A percentile compares a stretch with the other conserved stretches of the same genome.
Conservation (phyloP, 306 rosid genomes). For the Dalbergia cultrata region DNA sequence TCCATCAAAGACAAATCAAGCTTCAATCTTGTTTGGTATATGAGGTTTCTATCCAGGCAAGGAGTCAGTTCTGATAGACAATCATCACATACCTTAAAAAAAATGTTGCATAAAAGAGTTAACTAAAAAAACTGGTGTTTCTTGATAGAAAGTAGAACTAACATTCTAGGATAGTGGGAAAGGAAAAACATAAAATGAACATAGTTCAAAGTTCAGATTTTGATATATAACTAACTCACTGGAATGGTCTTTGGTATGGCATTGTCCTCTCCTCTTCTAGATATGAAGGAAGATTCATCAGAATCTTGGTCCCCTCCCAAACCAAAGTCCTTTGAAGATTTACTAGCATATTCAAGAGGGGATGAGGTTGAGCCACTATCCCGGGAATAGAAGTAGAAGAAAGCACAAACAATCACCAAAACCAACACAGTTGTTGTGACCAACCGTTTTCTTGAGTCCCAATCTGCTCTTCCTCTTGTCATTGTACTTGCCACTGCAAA, state of each 20-base stretch:
- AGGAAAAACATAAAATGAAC: neutral
- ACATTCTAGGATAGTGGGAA: neutral
- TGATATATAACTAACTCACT: constrained; percentile 65
- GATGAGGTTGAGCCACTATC: constrained; percentile 59
- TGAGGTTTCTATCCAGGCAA: constrained; percentile 81
- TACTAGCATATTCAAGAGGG: constrained; percentile 66
- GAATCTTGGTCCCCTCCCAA: constrained; percentile 62
- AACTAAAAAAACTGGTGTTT: neutral
- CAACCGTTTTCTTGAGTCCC: constrained; percentile 58
- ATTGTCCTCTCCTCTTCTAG: constrained; percentile 51
- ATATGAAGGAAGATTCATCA: constrained; percentile 58
- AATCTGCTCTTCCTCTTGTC: constrained; percentile 69
- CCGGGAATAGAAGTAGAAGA: constrained; percentile 61
- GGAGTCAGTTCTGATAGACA: constrained; percentile 79
- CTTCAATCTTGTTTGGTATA: constrained; percentile 81
- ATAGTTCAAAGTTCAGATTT: constrained; percentile 15
- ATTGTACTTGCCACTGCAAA: constrained; percentile 57
- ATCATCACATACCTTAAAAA: constrained; percentile 79
- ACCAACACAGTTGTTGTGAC: constrained; percentile 52
- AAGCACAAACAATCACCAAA: constrained; percentile 68
- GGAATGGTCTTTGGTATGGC: constrained; percentile 67
- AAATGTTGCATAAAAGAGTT: constrained; percentile 13
- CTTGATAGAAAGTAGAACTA: neutral
- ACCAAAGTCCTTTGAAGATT: constrained; percentile 62
- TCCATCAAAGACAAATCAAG: constrained; percentile 79